These are phyloP conservation scores for Fusarium circinatum DNA, from an alignment of 2,329 filamentous ascomycete species.

Conservation along the genomic window DNA sequence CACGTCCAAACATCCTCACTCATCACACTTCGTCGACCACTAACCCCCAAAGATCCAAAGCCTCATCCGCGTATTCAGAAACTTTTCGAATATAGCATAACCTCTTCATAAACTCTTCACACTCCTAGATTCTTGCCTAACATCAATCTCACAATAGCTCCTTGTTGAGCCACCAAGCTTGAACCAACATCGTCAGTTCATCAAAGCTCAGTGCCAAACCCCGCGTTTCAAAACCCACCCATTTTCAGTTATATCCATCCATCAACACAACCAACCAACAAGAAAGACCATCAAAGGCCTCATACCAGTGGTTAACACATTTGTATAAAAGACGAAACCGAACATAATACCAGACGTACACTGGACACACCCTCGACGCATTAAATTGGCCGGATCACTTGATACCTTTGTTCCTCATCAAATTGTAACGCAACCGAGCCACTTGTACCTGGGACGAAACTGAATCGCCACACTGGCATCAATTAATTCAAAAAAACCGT, in stretches of 20 bases:
- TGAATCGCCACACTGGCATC: slow-evolving; percentile 33
- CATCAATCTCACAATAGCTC: background rate
- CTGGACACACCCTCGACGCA: background rate
- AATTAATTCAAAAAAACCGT: slow-evolving; percentile 18
- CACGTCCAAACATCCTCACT: slow-evolving; percentile 1
- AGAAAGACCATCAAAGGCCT: background rate
- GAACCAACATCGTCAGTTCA: slow-evolving; percentile 14
- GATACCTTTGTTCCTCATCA: background rate
- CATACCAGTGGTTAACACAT: background rate
- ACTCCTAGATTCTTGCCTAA: background rate
- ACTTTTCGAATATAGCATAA: background rate
- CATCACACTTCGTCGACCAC: slow-evolving; percentile 6
- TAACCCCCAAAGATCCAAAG: background rate
- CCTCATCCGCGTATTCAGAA: background rate
- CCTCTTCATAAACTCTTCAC: background rate
- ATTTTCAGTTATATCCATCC: background rate
- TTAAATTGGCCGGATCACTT: background rate
- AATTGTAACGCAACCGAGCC: background rate
- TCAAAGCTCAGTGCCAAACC: slow-evolving; percentile 15
- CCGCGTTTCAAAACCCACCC: slow-evolving; percentile 33
- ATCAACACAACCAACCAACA: background rate
- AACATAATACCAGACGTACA: background rate
- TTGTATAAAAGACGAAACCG: background rate
- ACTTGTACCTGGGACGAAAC: slow-evolving; percentile 1
- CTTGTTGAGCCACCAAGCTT: background rate